phyloP scores from a whole-genome alignment of 805 yeast genomes.

The Candida takata region DNA sequence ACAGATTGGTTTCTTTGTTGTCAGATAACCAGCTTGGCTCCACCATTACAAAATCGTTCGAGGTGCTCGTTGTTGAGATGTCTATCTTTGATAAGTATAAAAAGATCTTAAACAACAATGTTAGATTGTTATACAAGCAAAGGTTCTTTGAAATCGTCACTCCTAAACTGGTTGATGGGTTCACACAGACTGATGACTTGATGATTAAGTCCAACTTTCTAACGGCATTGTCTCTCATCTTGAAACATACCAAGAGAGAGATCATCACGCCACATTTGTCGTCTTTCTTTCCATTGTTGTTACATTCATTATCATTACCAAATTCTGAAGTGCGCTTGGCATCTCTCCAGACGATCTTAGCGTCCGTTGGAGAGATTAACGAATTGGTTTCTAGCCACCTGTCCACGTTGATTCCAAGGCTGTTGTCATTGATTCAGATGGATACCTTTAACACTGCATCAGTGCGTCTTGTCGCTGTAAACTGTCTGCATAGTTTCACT shows the following conservation, averaged over 20 bases:
- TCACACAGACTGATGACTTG: constrained; percentile 24
- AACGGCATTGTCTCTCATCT: constrained; percentile 57
- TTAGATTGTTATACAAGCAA: constrained; percentile 73
- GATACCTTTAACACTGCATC: constrained; percentile 32
- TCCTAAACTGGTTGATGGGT: constrained; percentile 46
- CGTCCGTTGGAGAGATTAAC: constrained; percentile 50
- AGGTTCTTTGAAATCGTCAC: constrained; percentile 58
- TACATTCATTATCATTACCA: constrained; percentile 50
- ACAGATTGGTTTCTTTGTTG: constrained; percentile 30
- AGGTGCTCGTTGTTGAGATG: constrained; percentile 61
- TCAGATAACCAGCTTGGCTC: constrained; percentile 26
- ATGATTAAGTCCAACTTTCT: constrained; percentile 44
- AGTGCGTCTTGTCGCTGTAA: constrained; percentile 51
- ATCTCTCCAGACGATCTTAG: constrained; percentile 50
- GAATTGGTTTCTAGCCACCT: constrained; percentile 47
- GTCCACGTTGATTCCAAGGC: constrained; percentile 46
- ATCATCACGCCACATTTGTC: constrained; percentile 60
- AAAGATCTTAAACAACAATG: constrained; percentile 44
- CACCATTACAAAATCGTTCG: constrained; percentile 44
- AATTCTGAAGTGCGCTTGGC: constrained; percentile 45
- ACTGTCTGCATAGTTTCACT: constrained; percentile 45
- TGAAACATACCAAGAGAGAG: constrained; percentile 56
- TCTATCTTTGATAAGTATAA: constrained; percentile 46
- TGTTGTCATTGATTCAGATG: constrained; percentile 30
- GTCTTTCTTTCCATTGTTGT: constrained; percentile 60